Base-by-base conservation (phyloP, 495 filamentous ascomycete genomes). In the Tuber magnatum region DNA sequence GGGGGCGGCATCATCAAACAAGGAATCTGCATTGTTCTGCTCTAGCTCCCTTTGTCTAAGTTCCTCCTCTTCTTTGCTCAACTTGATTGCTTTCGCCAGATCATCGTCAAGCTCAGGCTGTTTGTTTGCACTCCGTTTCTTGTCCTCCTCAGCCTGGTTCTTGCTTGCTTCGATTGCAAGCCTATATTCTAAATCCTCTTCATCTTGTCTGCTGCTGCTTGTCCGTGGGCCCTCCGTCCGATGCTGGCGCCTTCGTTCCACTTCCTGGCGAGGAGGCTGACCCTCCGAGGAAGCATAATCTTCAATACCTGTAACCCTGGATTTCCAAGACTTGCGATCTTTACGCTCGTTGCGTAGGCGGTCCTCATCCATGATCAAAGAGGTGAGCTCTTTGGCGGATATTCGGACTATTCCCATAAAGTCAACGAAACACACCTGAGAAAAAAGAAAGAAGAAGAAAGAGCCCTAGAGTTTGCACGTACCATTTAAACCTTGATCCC, bases 141-240 rank as follows among this genome's bases (percentile, higher is more conserved):
- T 89, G 76, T 98, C 96, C 80, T 97, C 95, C 82, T 98, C 96
- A 71, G 95, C 95, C 78, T 98, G 94, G 75, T 90, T 87, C 83
- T 97, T 98, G 86, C 94, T 97, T 32, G 96, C 96, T 85, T 99
- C 96, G 72, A 99, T 91, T 2, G 96, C 96, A 78, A 99, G 85
- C 80, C 86, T 89, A 84, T 97, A 97, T 82, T 99, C 96, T 51
- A 93, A 86, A 84, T 99, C 95, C 70, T 98, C 93, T 39, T 96
- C 93, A 56, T 86, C 87, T 43, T 83, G 68, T 51, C 80, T 73
- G n/a, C 38, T 73, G n/a, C 38, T 74, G 56, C 56, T 65, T 35
- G 56, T 35, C 24, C 74, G 80, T 28, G 82, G 78, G 40, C 73
- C 74, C 39, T 81, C 81, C 72, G 73, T 80, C 74, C 81, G 80